Conservation (phyloP, 345 rosid genomes). For the Sapria himalayana region DNA sequence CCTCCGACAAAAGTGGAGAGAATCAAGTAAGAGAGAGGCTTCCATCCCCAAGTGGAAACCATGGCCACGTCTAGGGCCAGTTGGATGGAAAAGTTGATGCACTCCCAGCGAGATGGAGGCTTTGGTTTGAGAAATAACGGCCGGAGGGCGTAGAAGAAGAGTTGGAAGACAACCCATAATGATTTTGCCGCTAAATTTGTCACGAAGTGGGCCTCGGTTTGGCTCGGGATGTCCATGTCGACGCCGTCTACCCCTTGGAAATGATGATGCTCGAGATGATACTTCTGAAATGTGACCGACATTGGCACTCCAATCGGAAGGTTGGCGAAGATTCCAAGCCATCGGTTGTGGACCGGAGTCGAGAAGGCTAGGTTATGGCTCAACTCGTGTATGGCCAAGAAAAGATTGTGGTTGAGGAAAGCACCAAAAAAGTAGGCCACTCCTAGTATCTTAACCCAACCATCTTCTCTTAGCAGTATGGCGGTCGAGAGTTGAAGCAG, state of each 20-base stretch:
- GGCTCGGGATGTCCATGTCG: conserved; percentile 69
- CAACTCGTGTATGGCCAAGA: conserved; percentile 77
- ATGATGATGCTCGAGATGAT: conserved; percentile 79
- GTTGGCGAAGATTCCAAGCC: conserved; percentile 78
- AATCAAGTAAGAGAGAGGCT: conserved; percentile 44
- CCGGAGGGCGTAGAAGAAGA: conserved; percentile 74
- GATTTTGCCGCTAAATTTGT: conserved; percentile 35
- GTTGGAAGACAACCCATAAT: conserved; percentile 61
- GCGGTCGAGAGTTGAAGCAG: conserved; percentile 53
- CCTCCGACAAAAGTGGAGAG: conserved; percentile 86
- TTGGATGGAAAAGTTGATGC: conserved; percentile 36
- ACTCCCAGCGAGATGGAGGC: conserved; percentile 74
- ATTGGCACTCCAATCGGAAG: conserved; percentile 84
- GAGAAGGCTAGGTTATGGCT: conserved; percentile 88
- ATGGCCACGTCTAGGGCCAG: conserved; percentile 27
- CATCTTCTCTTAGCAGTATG: conserved; percentile 30
- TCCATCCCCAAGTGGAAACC: conserved; percentile 52
- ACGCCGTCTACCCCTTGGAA: conserved; percentile 76
- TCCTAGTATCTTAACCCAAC: conserved; percentile 51
- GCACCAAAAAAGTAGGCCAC: conserved; percentile 66
- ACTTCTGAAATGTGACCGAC: conserved; percentile 77
- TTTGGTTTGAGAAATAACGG: conserved; percentile 71
- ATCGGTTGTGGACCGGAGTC: conserved; percentile 50
- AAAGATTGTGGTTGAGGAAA: conserved; percentile 78
- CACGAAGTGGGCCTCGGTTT: conserved; percentile 37